Evolutionary conservation across 352 stramenopile species (phyloP).

Genomic region (Phytophthora pisi): DNA sequence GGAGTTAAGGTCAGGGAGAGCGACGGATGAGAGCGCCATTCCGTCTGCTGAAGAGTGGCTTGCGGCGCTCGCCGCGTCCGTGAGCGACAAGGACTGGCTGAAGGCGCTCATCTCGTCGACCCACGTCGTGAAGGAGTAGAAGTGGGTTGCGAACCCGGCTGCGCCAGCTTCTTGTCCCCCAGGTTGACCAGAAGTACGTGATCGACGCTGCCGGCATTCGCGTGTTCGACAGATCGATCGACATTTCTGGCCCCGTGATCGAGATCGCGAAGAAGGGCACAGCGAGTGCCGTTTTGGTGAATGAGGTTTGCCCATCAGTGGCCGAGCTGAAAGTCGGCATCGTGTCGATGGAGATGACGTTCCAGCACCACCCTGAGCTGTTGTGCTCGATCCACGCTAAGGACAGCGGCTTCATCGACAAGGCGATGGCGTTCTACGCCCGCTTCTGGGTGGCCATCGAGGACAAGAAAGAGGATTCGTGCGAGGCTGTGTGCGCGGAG

Average conservation of each 20-base stretch:
- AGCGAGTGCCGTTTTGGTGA: slow-evolving; percentile 54
- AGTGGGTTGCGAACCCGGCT: slow-evolving; percentile 79
- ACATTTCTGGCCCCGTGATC: slow-evolving; percentile 50
- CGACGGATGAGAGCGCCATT: slow-evolving; percentile 27
- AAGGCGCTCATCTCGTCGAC: slow-evolving; percentile 55
- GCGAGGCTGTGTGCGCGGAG: slow-evolving; percentile 56
- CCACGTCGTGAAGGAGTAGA: slow-evolving; percentile 47
- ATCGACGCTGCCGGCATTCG: slow-evolving; percentile 38
- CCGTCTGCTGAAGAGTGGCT: slow-evolving; percentile 53
- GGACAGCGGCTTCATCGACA: slow-evolving; percentile 47
- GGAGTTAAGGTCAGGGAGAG: slow-evolving; percentile 10
- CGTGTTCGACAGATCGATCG: slow-evolving; percentile 49
- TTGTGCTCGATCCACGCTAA: slow-evolving; percentile 60
- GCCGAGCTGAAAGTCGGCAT: slow-evolving; percentile 47
- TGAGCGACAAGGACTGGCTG: slow-evolving; percentile 60
- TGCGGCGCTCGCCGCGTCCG: slow-evolving; percentile 35
- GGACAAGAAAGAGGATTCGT: slow-evolving; percentile 63
- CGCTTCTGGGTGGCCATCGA: slow-evolving; percentile 76
- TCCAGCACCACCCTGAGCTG: slow-evolving; percentile 52
- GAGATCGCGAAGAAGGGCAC: slow-evolving; percentile 45
- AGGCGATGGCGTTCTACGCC: slow-evolving; percentile 80
- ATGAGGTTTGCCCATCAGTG: slow-evolving; percentile 64
- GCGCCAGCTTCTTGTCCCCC: slow-evolving; percentile 52
- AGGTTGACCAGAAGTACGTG: slow-evolving; percentile 50
- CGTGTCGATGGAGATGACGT: slow-evolving; percentile 63